Conservation (phyloP, 305 asterid species). For the Rubia peregrina region DNA sequence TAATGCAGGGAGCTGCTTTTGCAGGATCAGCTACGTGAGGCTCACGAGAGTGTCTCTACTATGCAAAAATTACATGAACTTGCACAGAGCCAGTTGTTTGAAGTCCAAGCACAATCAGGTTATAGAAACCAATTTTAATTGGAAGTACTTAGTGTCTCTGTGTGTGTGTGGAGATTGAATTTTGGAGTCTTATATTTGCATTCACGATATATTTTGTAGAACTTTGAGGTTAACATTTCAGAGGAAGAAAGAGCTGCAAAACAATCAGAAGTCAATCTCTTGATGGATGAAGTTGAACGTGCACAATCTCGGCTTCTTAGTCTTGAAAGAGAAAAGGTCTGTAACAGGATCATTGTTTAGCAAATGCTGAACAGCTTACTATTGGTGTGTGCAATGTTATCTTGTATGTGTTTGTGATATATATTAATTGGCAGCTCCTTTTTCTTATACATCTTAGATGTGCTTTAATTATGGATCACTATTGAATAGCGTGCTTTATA, state of each 20-base stretch:
- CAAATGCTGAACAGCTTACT: background rate
- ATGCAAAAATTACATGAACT: constrained; percentile 96
- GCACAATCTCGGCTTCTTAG: constrained; percentile 94
- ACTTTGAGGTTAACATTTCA: constrained; percentile 32
- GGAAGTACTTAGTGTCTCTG: background rate
- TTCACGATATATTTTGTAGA: constrained; percentile 7
- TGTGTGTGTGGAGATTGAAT: background rate
- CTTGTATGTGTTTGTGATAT: background rate
- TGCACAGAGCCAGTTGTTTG: constrained; percentile 98
- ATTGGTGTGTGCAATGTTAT: background rate
- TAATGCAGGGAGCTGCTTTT: constrained; percentile 70
- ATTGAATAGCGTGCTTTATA: background rate
- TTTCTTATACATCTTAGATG: background rate
- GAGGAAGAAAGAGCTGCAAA: constrained; percentile 91
- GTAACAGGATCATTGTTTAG: constrained; percentile 3
- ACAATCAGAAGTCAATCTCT: constrained; percentile 88
- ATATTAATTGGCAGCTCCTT: background rate
- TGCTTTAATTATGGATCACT: background rate
- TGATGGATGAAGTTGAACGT: constrained; percentile 97
- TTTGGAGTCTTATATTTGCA: background rate
- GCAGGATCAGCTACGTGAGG: constrained; percentile 95
- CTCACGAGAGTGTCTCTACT: constrained; percentile 93
- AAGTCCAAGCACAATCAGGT: constrained; percentile 99
- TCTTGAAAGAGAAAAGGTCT: constrained; percentile 98
- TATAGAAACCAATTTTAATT: constrained; percentile 12